phyloP scores from a whole-genome alignment of 768 basidiomycete genomes.

The Hebeloma cylindrosporum region DNA sequence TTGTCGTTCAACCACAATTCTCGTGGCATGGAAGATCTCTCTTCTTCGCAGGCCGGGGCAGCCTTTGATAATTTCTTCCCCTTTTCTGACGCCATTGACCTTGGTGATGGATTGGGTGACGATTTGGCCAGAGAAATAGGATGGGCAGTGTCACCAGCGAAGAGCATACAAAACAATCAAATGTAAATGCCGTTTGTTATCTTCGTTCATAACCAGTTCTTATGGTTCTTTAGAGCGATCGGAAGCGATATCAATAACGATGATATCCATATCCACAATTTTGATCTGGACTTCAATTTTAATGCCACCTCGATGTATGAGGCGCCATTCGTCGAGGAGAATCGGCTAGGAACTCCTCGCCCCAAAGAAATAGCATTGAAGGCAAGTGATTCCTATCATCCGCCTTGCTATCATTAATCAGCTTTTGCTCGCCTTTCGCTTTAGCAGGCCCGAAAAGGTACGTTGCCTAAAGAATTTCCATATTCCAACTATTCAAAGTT shows the following conservation, averaged over 20 bases:
- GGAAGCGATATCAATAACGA: background rate
- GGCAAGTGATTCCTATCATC: slow-evolving; percentile 1
- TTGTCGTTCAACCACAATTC: slow-evolving; percentile 43
- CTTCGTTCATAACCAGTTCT: too few relatives aligned
- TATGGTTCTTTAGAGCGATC: too few relatives aligned
- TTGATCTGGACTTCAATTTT: slow-evolving; percentile 13
- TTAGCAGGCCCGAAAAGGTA: slow-evolving; percentile 14
- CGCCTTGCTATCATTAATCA: background rate
- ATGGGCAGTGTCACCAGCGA: slow-evolving; percentile 50
- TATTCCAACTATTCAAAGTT: too few relatives aligned
- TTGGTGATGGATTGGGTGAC: slow-evolving; percentile 60
- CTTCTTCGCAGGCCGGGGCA: slow-evolving; percentile 57
- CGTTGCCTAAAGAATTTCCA: background rate
- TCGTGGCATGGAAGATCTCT: slow-evolving; percentile 31
- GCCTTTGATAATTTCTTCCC: slow-evolving; percentile 55
- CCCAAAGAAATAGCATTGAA: background rate
- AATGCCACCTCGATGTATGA: too few relatives aligned
- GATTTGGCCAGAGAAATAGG: slow-evolving; percentile 77
- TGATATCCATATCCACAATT: slow-evolving; percentile 3
- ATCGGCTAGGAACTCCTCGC: too few relatives aligned
- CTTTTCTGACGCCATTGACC: slow-evolving; percentile 53
- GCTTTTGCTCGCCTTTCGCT: background rate
- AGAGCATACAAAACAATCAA: slow-evolving; percentile 20
- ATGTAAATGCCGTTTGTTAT: too few relatives aligned
- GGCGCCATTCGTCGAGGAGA: too few relatives aligned